A percentile compares a stretch with the other conserved stretches of the same genome.
phyloP scores from a whole-genome alignment of 1,139 yeast genomes.

The Sugiyamaella pinicola region DNA sequence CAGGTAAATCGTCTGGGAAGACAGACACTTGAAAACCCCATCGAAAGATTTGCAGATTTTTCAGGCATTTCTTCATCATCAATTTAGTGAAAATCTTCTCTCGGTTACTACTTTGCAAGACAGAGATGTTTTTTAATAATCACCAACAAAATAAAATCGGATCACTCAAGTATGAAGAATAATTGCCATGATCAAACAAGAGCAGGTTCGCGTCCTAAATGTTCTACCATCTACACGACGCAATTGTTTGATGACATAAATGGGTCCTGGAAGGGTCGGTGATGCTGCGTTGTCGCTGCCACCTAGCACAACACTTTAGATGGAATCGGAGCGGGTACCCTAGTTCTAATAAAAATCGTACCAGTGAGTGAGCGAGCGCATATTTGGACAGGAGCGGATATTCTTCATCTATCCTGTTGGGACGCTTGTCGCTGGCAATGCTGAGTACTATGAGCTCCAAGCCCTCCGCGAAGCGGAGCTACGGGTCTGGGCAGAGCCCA shows the following conservation, averaged over 20 bases:
- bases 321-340: no score
- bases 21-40: conserved; percentile 31
- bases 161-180: conserved; percentile 69
- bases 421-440: no score
- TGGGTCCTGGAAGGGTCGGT: conserved; percentile 2
- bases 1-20: conserved; percentile 31
- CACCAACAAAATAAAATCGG: conserved; percentile 61
- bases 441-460: no score
- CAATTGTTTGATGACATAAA: conserved; percentile 23
- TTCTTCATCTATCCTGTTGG: no score
- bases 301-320: conserved; percentile 16
- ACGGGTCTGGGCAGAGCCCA: not conserved
- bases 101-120: conserved; percentile 22
- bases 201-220: conserved; percentile 46
- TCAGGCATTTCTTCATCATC: conserved; percentile 18
- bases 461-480: not conserved
- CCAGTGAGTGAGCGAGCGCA: no score
- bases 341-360: no score
- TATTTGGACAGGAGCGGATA: no score
- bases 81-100: conserved; percentile 20
- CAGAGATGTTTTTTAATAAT: conserved; percentile 43
- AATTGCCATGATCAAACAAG: conserved; percentile 57
- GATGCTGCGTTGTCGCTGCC: conserved; percentile 3
- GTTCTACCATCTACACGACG: conserved; percentile 36
- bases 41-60: conserved; percentile 25